phyloP scores from a whole-genome alignment of 352 stramenopile species.

The Aphanomyces astaci region DNA sequence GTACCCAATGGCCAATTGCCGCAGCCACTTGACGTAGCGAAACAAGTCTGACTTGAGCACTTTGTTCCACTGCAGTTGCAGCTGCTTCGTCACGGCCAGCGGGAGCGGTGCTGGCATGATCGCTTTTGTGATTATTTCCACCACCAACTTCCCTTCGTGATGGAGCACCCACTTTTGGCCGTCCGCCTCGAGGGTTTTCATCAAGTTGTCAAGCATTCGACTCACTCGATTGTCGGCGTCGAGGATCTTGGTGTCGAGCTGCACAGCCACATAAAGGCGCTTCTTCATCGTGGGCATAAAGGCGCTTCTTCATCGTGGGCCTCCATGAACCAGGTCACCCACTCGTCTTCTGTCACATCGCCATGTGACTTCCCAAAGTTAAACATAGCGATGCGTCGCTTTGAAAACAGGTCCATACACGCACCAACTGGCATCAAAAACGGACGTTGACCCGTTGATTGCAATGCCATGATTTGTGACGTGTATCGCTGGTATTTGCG shows the following conservation, averaged over 20 bases:
- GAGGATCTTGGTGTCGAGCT: conserved; percentile 12
- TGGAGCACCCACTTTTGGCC: conserved; percentile 14
- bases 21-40: conserved; percentile 13
- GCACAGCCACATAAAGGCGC: too few species aligned
- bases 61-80: conserved; percentile 16
- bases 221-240: conserved; percentile 9
- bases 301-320: conserved; percentile 3
- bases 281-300: background rate
- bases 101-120: conserved; percentile 12
- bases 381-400: conserved; percentile 17
- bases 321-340: conserved; percentile 16
- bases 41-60: conserved; percentile 1
- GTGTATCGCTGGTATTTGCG: conserved; percentile 16
- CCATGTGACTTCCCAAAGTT: conserved; percentile 5
- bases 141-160: conserved; percentile 11
- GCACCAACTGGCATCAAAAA: conserved; percentile 15
- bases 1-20: conserved; percentile 14
- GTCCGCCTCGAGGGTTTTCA: conserved; percentile 4
- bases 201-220: conserved; percentile 18
- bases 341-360: conserved; percentile 18
- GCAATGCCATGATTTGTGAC: conserved; percentile 16
- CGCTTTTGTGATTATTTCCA: conserved; percentile 5
- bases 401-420: conserved; percentile 15
- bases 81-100: conserved; percentile 6
- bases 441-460: background rate